Evolutionary conservation across 768 basidiomycete genomes (phyloP).

Genomic region (Tremella mesenterica): DNA sequence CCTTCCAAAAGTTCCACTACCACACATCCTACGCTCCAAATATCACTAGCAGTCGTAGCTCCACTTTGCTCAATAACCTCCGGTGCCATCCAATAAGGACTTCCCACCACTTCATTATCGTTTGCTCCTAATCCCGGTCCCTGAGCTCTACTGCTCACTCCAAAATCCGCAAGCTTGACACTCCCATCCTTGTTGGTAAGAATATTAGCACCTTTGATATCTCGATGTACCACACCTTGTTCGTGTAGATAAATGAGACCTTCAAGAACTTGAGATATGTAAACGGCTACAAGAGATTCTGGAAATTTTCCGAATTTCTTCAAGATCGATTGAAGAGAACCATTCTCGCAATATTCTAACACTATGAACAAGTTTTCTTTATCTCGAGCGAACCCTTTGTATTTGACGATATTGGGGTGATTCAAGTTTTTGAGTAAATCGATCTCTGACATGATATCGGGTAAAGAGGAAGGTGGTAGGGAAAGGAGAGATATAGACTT

Average conservation of each 20-base stretch:
- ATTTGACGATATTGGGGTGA: conserved; percentile 95
- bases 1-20: conserved; percentile 88
- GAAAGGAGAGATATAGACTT: conserved; percentile 94
- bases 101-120: conserved; percentile 90
- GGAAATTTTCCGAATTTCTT: conserved; percentile 99
- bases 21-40: conserved; percentile 96
- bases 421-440: conserved; percentile 94
- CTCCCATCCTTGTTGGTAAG: conserved; percentile 97
- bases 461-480: conserved; percentile 84
- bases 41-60: conserved; percentile 92
- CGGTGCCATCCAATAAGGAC: conserved; percentile 99
- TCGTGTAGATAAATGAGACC: conserved; percentile 96
- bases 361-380: conserved; percentile 92
- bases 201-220: conserved; percentile 99
- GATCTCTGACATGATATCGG: conserved; percentile 95
- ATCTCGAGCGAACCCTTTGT: conserved; percentile 95
- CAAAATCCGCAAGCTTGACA: conserved; percentile 98
- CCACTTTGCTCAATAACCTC: conserved; percentile 98
- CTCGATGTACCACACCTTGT: conserved; percentile 97
- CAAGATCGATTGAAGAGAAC: conserved; percentile 85
- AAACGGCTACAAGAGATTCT: conserved; percentile 89
- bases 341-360: conserved; percentile 96
- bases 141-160: conserved; percentile 75
- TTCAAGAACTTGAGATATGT: conserved; percentile 91
- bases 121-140: conserved; percentile 52